Percentiles rank a stretch among this genome's conserved stretches.
Conservation (phyloP, 768 basidiomycete genomes). For the Infundibulicybe gibba region DNA sequence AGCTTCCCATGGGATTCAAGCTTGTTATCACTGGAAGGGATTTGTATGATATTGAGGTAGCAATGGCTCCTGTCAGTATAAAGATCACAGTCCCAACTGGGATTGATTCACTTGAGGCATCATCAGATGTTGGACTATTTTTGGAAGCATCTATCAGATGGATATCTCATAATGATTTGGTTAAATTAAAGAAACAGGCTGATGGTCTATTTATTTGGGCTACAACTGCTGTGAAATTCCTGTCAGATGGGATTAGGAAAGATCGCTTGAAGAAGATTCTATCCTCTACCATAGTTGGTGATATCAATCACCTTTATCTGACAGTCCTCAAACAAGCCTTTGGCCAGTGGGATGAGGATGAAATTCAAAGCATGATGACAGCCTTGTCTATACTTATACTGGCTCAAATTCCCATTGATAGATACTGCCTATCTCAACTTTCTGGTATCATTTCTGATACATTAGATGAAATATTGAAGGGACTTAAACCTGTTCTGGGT, state of each 20-base stretch:
- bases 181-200: slow-evolving; percentile 3
- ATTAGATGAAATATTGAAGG: not conserved
- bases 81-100: not conserved
- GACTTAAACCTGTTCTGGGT: not conserved
- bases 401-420: not conserved
- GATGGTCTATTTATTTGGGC: slow-evolving; percentile 21
- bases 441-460: not conserved
- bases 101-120: not conserved
- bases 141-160: not conserved
- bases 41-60: slow-evolving; percentile 10
- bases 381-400: not conserved
- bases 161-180: not conserved
- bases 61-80: not conserved
- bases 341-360: not conserved
- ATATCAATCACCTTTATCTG: not conserved
- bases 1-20: slow-evolving; percentile 10
- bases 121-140: not conserved
- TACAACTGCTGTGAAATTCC: slow-evolving; percentile 13
- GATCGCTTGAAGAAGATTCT: not conserved
- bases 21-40: slow-evolving; percentile 15
- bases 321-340: not conserved
- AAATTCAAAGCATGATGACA: not conserved
- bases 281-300: not conserved
- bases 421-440: too few species aligned
- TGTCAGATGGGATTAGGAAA: slow-evolving; percentile 9